A percentile compares a stretch with the other conserved stretches of the same genome.
These are phyloP conservation scores for Aspergillus vadensis DNA, from an alignment of 2,329 filamentous ascomycete species.

Conservation along the genomic window DNA sequence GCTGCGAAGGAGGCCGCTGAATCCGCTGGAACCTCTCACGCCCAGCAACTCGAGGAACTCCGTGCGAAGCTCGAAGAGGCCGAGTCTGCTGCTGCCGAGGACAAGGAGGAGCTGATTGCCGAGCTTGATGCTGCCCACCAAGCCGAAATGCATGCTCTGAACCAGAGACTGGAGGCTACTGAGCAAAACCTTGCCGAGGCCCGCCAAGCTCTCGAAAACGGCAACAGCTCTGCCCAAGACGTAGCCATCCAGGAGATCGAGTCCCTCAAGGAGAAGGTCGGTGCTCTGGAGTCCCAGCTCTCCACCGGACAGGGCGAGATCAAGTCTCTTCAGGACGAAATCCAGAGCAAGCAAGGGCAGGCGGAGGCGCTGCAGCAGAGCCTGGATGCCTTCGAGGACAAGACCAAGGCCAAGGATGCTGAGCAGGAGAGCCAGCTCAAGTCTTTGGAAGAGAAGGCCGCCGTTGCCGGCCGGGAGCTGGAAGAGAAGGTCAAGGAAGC, in stretches of 20 bases:
- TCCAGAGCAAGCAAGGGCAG: conserved; percentile 40
- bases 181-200: conserved; percentile 38
- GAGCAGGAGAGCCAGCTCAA: conserved; percentile 38
- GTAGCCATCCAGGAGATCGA: conserved; percentile 40
- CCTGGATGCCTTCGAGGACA: conserved; percentile 39
- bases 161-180: conserved; percentile 37
- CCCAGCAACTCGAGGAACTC: conserved; percentile 38
- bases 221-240: conserved; percentile 35
- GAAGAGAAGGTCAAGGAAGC: conserved; percentile 38
- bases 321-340: conserved; percentile 36
- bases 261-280: conserved; percentile 38
- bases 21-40: conserved; percentile 31
- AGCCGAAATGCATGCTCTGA: conserved; percentile 35
- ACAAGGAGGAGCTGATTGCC: conserved; percentile 32
- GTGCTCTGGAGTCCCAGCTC: conserved; percentile 35
- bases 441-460: conserved; percentile 38
- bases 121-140: conserved; percentile 37
- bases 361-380: conserved; percentile 42
- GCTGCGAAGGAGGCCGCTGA: conserved; percentile 36
- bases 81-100: conserved; percentile 31
- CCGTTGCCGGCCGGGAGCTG: conserved; percentile 36
- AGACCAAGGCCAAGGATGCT: conserved; percentile 40
- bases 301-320: conserved; percentile 36
- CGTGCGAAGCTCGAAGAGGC: conserved; percentile 36
- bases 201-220: conserved; percentile 38